Evolutionary conservation across 305 asterid genomes (phyloP).

Genomic region (Fraxinus angustifolia): DNA sequence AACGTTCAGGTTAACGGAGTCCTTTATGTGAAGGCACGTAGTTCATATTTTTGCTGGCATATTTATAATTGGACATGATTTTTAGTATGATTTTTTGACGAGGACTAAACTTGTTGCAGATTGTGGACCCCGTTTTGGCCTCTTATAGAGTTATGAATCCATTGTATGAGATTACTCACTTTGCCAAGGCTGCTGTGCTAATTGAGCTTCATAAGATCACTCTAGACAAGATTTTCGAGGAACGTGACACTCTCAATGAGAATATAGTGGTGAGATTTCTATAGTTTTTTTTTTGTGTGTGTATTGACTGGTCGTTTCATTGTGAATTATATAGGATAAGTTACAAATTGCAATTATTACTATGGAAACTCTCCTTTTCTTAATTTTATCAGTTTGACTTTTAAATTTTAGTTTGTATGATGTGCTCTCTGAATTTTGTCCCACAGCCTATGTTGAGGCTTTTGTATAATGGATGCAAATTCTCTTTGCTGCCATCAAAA

Average conservation of each 20-base stretch:
- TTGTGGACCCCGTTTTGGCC: background rate
- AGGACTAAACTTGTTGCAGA: background rate
- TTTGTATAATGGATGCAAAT: background rate
- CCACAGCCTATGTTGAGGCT: background rate
- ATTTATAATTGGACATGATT: background rate
- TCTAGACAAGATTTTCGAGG: background rate
- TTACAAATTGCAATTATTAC: background rate
- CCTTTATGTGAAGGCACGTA: background rate
- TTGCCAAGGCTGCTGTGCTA: background rate
- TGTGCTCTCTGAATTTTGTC: background rate
- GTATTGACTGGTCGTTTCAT: background rate
- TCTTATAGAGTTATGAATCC: background rate
- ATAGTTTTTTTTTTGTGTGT: background rate
- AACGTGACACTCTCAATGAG: conserved; percentile 44
- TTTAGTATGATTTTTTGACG: background rate
- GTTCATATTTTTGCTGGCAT: background rate
- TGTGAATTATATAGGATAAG: background rate
- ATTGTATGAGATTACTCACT: background rate
- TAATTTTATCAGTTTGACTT: background rate
- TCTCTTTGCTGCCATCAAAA: background rate
- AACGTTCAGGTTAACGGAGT: background rate
- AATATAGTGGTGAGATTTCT: conserved; percentile 61
- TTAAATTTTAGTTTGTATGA: background rate
- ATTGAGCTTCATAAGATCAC: background rate
- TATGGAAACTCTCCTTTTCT: background rate